Evolutionary conservation across 2,329 filamentous ascomycete species (phyloP), one percentile per base, ranked within the genome.

Genomic region (Pezicula neosporulosa): DNA sequence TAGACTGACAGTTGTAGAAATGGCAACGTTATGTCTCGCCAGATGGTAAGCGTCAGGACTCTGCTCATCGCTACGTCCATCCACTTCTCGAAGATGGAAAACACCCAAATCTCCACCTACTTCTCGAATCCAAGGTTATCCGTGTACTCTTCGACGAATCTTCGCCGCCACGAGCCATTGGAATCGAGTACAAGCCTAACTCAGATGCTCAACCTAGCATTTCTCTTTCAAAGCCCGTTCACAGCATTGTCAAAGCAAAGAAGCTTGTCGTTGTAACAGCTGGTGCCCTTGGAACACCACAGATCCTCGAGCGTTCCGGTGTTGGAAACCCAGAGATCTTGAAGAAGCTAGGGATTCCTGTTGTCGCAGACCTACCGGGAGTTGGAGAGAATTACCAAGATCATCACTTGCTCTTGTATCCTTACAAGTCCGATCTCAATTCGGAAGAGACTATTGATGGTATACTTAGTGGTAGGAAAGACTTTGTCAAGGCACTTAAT

Each of bases 281-380:
- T n/a, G 66, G 66, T 36, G 65, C 66, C 33, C 60, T 63, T 9
- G 70, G 70, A 8, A 65, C 61, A 15, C 61, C 65, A 27, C 64
- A 63, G 36, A 72, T 87, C 1, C 74, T 87, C 0, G 82, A 87
- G 62, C 70, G 83, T 18, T 87, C 83, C 0, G 84, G 84, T 7
- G 60, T 87, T 1, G 82, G 81, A n/a, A 70, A 72, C 42, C 67
- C 72, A 1, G 68, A 75, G 2, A 59, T 82, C 6, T 71, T 86
- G 2, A 61, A 72, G 39, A 67, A 66, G 16, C 71, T 75, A 0
- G 74, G 72, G 1, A 72, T 84, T 2, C 68, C 73, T 1, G 60
- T 76, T 3, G 60, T 76, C 1, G 67, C 72, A 2, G 69, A 78
- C 44, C 62, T 81, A 1, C 73, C 75, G 0, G 77, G 77, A 3